Evolutionary conservation across 1,284 basidiomycete genomes (phyloP), one percentile per base, ranked within the genome.

Genomic region (Fomitopsis palustris): DNA sequence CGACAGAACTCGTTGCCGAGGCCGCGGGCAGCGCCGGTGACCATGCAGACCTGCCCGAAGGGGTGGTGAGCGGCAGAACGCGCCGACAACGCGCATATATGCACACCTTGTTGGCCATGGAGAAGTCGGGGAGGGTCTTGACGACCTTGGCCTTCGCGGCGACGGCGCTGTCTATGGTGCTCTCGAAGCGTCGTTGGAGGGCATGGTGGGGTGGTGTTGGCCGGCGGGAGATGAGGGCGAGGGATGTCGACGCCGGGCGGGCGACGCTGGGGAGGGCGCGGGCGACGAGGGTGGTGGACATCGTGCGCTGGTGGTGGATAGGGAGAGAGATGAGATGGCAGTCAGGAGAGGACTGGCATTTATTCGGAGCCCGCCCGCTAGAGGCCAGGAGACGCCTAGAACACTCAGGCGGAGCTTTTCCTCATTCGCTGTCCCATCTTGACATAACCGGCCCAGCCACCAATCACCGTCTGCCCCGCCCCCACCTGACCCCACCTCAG

Each of bases 21-120:
- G 14, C 96, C 96, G 67, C 92, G 83, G 17, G 94, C 96, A 56
- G 90, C 96, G 56, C 96, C 96, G n/a, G 96, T 98, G 57, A 98
- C 87, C 65, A 96, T 79, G 76, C 92, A 95, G 53, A 96, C 93
- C 88, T 97, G 62, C 51, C 47, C 14, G 58, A 16, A 25, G 49
- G 21, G 25, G 42, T 19, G 43, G 37, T 52, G 55, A 47, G 53
- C 57, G 60, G 31, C 23, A 51, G 41, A 27, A 25, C 21, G 42
- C 31, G 53, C 53, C 19, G 47, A 49, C 29, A 38, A 6, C n/a
- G 21, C 49, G 43, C 38, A 38, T 52, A 47, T 27, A 35, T 52
- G 67, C 67, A 59, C 41, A 86, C 88, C 79, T 91, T 92, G 67
- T 80, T 80, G 66, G 84, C 77, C 74, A 92, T 79, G 12, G 88